Evolutionary conservation across 2,329 filamentous ascomycete genomes (phyloP).

Genomic region (Laburnicola sp.): DNA sequence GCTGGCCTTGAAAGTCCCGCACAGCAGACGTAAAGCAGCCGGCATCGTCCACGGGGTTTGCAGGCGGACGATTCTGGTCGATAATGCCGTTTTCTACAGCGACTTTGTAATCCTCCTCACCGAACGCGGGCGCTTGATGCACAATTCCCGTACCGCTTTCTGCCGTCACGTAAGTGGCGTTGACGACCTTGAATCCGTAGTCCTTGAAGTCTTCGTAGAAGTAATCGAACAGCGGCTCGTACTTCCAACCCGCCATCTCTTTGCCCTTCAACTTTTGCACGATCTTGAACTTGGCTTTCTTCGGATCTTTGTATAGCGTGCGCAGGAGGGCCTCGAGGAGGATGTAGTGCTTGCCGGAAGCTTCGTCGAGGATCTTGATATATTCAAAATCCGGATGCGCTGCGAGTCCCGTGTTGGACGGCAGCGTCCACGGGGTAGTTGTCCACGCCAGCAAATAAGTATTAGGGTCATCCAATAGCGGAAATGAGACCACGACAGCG

Average conservation of each 20-base stretch:
- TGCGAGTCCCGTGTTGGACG: constrained; percentile 76
- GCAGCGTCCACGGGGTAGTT: constrained; percentile 84
- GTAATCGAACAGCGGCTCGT: constrained; percentile 86
- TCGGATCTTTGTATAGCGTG: constrained; percentile 90
- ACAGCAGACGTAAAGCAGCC: constrained; percentile 79
- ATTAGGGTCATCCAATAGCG: constrained; percentile 74
- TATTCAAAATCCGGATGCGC: constrained; percentile 85
- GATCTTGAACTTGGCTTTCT: constrained; percentile 90
- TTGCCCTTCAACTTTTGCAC: constrained; percentile 78
- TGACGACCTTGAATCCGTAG: constrained; percentile 77
- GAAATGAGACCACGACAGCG: constrained; percentile 85
- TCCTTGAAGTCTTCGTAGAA: constrained; percentile 89
- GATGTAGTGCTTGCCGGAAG: constrained; percentile 80
- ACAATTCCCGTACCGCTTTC: constrained; percentile 93
- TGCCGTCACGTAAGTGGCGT: constrained; percentile 82
- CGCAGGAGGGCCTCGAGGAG: constrained; percentile 78
- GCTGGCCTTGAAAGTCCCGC: constrained; percentile 78
- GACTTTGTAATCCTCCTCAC: constrained; percentile 93
- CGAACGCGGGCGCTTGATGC: constrained; percentile 89
- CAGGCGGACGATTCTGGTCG: constrained; percentile 74
- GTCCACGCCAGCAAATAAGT: constrained; percentile 82
- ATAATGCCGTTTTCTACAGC: constrained; percentile 77
- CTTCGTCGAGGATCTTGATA: constrained; percentile 81
- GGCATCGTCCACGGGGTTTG: constrained; percentile 85
- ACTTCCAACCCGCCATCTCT: constrained; percentile 86